Evolutionary conservation across 2,329 filamentous ascomycete species (phyloP).

Genomic region (Ceratocystis papillata): DNA sequence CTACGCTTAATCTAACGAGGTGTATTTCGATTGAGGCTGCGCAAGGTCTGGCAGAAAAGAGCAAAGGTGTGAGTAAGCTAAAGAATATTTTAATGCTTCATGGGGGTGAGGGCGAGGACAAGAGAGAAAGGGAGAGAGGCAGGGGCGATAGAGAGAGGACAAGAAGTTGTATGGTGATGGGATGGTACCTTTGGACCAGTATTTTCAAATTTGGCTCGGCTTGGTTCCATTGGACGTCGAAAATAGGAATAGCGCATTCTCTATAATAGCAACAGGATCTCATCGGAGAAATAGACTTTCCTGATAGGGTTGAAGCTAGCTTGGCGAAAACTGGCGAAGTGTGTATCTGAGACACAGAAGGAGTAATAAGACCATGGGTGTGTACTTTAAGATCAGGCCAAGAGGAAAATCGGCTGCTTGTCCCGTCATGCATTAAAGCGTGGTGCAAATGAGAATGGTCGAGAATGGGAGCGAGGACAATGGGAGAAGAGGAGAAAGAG

Average conservation of each 20-base stretch:
- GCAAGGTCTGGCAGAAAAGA: not conserved
- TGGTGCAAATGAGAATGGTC: not conserved
- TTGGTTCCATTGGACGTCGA: not conserved
- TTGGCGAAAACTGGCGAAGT: slow-evolving; percentile 15
- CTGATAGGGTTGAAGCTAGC: slow-evolving; percentile 5
- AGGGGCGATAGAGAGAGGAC: no score
- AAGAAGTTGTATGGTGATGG: slow-evolving; percentile 3
- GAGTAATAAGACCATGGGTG: slow-evolving; percentile 5
- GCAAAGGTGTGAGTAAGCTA: not conserved
- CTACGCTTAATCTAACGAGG: not conserved
- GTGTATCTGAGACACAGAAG: slow-evolving; percentile 10
- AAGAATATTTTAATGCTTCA: not conserved
- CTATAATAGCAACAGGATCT: slow-evolving; percentile 11
- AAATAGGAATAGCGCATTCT: slow-evolving; percentile 7
- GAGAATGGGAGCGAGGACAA: not conserved
- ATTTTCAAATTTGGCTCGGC: not conserved
- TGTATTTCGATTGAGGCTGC: slow-evolving; percentile 1
- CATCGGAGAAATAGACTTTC: slow-evolving; percentile 9
- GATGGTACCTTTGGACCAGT: slow-evolving; percentile 3
- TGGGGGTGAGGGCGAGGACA: not conserved
- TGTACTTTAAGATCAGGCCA: slow-evolving; percentile 1
- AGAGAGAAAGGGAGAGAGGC: no score
- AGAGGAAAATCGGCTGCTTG: slow-evolving; percentile 8
- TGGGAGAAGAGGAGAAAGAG: not conserved
- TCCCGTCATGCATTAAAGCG: slow-evolving; percentile 4